These are phyloP conservation scores for Hypseocharis bilobata DNA, from an alignment of 441 rosid species.

Conservation along the genomic window DNA sequence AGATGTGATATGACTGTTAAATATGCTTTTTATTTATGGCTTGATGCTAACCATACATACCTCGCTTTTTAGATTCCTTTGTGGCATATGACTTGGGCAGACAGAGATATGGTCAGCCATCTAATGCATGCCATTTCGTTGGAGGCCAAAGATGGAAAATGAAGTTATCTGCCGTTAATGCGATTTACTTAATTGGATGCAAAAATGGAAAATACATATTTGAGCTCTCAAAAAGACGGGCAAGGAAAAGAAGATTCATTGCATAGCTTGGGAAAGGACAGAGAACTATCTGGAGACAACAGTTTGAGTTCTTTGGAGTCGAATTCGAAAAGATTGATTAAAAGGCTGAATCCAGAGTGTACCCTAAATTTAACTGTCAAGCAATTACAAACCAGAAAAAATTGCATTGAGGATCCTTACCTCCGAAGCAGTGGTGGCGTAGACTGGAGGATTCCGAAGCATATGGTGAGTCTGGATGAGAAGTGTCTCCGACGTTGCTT, in stretches of 20 bases:
- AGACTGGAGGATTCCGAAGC: conserved; percentile 56
- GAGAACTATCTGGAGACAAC: conserved; percentile 20
- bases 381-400: conserved; percentile 35
- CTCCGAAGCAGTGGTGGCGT: conserved; percentile 31
- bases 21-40: conserved; percentile 2
- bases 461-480: conserved; percentile 59
- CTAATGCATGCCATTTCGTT: conserved; percentile 1
- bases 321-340: conserved; percentile 27
- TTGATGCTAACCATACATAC: conserved; percentile 21
- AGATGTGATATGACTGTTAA: conserved; percentile 10
- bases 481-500: conserved; percentile 62
- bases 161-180: conserved; percentile 17
- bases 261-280: conserved; percentile 11
- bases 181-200: conserved; percentile 15
- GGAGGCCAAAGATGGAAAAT: conserved; percentile 22
- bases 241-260: conserved; percentile 32
- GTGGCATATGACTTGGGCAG: conserved; percentile 13
- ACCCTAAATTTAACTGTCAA: conserved; percentile 30
- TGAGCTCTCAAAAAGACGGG: conserved; percentile 26
- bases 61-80: conserved; percentile 28
- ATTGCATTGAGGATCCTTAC: conserved; percentile 34
- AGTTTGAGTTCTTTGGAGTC: conserved; percentile 22
- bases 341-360: conserved; percentile 33
- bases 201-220: conserved; percentile 37
- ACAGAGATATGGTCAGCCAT: conserved; percentile 14